Conservation (phyloP, 176 grass and related monocot species). For the Alloteropsis semialata region DNA sequence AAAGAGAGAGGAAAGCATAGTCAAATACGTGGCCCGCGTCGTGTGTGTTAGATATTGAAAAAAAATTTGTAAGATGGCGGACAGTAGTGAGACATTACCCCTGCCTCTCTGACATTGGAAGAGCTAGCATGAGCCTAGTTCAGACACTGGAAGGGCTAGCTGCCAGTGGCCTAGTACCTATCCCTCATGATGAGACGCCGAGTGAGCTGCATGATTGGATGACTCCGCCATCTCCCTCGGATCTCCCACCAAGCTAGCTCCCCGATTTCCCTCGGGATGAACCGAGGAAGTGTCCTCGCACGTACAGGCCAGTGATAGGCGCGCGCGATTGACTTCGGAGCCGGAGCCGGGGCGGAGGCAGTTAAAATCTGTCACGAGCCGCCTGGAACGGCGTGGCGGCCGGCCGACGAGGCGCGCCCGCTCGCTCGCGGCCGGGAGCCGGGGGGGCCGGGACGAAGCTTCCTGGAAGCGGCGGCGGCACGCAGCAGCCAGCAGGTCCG, state of each 20-base stretch:
- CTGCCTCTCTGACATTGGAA: not conserved
- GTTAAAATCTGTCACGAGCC: not conserved
- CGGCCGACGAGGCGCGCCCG: not conserved
- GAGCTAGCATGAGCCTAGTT: not conserved
- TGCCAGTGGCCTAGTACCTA: not conserved
- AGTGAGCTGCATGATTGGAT: not conserved
- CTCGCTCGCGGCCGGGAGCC: not conserved
- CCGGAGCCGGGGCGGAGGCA: not conserved
- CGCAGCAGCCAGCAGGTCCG: not conserved
- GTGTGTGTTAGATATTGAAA: not conserved
- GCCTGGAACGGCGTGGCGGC: not conserved
- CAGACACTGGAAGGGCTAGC: not conserved
- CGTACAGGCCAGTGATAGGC: not conserved
- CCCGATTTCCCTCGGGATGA: conserved; percentile 21
- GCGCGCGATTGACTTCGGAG: conserved; percentile 26
- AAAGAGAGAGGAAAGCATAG: no score
- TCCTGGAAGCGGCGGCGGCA: conserved; percentile 40
- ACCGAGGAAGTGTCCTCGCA: not conserved
- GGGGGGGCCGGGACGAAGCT: conserved; percentile 26
- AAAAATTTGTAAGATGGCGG: not conserved
- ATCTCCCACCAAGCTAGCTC: not conserved
- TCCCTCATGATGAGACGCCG: not conserved
- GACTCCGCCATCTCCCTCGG: not conserved
- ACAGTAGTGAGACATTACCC: not conserved
- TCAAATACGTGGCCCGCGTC: no score